These are phyloP conservation scores for Excoecaria cochinchinensis DNA, from an alignment of 345 rosid genomes.

Conservation along the genomic window DNA sequence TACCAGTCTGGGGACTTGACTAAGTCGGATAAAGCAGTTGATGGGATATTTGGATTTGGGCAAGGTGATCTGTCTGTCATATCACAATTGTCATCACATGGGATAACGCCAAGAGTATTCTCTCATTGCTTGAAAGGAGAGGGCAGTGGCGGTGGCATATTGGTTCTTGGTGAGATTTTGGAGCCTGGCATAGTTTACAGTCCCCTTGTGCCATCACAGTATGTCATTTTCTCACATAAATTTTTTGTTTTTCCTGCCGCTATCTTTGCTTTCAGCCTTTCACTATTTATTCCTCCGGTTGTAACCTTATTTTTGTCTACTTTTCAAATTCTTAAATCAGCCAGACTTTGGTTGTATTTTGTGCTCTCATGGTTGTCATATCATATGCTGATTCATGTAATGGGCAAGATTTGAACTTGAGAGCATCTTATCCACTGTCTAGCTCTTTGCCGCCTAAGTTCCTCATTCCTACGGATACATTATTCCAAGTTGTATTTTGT, in stretches of 20 bases:
- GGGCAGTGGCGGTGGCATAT: constrained; percentile 34
- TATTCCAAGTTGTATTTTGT: neutral
- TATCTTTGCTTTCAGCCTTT: neutral
- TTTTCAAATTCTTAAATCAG: neutral
- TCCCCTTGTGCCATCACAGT: constrained; percentile 38
- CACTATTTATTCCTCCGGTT: neutral
- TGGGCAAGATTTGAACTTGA: neutral
- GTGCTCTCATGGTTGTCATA: neutral
- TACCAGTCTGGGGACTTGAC: constrained; percentile 35
- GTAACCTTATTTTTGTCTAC: neutral
- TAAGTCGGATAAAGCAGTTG: constrained; percentile 33
- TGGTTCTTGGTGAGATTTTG: constrained; percentile 40
- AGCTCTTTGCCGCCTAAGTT: neutral
- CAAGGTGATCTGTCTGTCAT: constrained; percentile 33
- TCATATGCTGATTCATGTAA: neutral
- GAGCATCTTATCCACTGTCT: neutral
- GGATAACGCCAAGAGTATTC: constrained; percentile 32
- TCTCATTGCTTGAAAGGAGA: constrained; percentile 40
- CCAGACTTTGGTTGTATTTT: neutral
- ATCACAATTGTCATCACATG: constrained; percentile 31
- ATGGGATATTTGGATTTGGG: constrained; percentile 41
- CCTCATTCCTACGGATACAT: neutral
- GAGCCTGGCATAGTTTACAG: constrained; percentile 37
- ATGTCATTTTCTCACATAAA: constrained; percentile 8
- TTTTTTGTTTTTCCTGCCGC: neutral